phyloP scores from a whole-genome alignment of 805 yeast species.

The Phaffomyces thermotolerans region DNA sequence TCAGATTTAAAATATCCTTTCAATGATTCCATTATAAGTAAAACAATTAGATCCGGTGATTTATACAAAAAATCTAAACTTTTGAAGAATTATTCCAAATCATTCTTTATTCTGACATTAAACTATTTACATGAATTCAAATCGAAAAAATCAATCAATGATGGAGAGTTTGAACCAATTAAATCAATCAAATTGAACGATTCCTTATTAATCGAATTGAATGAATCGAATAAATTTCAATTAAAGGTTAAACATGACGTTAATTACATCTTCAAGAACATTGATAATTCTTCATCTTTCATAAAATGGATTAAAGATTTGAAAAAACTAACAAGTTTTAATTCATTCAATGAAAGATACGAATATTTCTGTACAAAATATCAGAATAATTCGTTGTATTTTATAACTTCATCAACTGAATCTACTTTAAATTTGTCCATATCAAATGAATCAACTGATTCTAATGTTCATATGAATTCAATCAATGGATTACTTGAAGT shows the following conservation, averaged over 20 bases:
- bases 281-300: constrained; percentile 66
- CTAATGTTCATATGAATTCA: constrained; percentile 9
- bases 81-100: constrained; percentile 76
- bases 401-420: too few relatives aligned
- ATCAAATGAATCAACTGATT: background rate
- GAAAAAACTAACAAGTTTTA: constrained; percentile 47
- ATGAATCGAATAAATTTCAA: constrained; percentile 51
- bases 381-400: background rate
- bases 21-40: constrained; percentile 60
- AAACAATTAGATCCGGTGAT: constrained; percentile 64
- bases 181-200: constrained; percentile 73
- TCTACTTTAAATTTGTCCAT: background rate
- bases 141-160: constrained; percentile 50
- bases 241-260: constrained; percentile 32
- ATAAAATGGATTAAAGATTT: constrained; percentile 65
- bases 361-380: constrained; percentile 5
- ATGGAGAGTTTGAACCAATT: constrained; percentile 62
- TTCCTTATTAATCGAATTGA: constrained; percentile 75
- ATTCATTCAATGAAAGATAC: constrained; percentile 15
- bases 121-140: constrained; percentile 86
- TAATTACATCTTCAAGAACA: constrained; percentile 78
- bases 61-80: constrained; percentile 85
- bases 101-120: constrained; percentile 86
- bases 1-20: constrained; percentile 59
- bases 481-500: background rate